Evolutionary conservation across 805 yeast species (phyloP).

Genomic region (Candida orba): DNA sequence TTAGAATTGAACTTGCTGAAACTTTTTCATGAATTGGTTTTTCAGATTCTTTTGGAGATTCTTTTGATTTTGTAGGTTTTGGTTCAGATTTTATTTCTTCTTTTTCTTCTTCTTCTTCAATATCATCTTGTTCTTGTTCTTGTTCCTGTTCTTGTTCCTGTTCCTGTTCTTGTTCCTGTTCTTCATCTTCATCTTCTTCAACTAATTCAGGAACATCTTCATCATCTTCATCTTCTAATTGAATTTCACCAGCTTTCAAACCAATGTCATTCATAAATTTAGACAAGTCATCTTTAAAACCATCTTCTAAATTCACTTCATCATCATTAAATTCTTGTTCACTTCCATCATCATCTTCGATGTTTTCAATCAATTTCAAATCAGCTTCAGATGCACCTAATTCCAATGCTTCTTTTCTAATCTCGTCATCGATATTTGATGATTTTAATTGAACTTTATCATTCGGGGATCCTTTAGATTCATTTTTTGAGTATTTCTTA

Average conservation of each 20-base stretch:
- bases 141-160: conserved; percentile 14
- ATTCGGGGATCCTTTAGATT: background rate
- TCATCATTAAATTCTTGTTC: conserved; percentile 41
- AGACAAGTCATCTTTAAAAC: conserved; percentile 46
- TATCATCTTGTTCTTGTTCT: conserved; percentile 22
- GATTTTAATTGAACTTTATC: background rate
- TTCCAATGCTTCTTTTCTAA: conserved; percentile 69
- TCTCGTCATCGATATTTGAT: conserved; percentile 15
- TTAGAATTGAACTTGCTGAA: conserved; percentile 36
- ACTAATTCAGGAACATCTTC: conserved; percentile 34
- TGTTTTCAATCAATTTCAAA: conserved; percentile 50
- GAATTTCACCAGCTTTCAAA: conserved; percentile 32
- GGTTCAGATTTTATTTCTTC: conserved; percentile 16
- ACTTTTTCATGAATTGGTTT: conserved; percentile 24
- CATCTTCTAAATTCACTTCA: conserved; percentile 28
- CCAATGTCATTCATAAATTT: conserved; percentile 65
- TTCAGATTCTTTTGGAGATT: conserved; percentile 15
- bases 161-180: conserved; percentile 20
- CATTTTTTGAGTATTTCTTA: background rate
- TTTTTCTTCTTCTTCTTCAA: conserved; percentile 11
- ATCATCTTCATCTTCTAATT: conserved; percentile 29
- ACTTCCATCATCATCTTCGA: conserved; percentile 38
- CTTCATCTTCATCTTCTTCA: conserved; percentile 23
- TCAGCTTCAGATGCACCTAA: conserved; percentile 88
- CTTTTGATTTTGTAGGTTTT: conserved; percentile 14